Evolutionary conservation across 164 flowering plant species (phyloP).

Genomic region (Berberis vulgaris): DNA sequence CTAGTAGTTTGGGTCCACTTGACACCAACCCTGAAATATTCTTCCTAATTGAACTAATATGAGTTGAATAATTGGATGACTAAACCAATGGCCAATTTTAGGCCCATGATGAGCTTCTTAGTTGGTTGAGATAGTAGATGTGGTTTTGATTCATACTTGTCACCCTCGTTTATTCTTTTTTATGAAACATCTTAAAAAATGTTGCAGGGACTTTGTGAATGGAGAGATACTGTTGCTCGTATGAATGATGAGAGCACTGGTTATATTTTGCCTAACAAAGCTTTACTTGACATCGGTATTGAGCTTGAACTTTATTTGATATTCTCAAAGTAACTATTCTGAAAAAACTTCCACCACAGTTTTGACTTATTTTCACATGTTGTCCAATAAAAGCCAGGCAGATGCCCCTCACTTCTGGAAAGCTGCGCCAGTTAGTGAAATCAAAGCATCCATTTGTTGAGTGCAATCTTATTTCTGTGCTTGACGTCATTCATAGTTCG

Average conservation of each 20-base stretch:
- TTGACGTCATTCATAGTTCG: conserved; percentile 58
- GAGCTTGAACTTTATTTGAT: neutral
- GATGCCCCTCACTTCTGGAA: conserved; percentile 59
- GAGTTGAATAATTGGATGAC: no score
- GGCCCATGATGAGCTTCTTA: no score
- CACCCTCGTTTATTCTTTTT: neutral
- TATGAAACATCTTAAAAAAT: neutral
- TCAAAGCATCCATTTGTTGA: conserved; percentile 77
- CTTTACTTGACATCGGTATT: conserved; percentile 82
- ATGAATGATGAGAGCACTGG: conserved; percentile 98
- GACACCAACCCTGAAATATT: neutral
- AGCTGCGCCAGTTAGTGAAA: conserved; percentile 47
- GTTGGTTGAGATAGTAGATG: neutral
- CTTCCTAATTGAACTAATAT: neutral
- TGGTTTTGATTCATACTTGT: neutral
- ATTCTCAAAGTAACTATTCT: neutral
- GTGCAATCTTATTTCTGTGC: conserved; percentile 54
- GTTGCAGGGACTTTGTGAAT: conserved; percentile 73
- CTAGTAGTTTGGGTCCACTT: neutral
- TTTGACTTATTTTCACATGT: conserved; percentile 3
- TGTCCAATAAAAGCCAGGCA: conserved; percentile 56
- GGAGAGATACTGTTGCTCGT: conserved; percentile 93
- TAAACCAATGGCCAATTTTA: no score
- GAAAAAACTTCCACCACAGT: neutral
- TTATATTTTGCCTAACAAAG: conserved; percentile 82